phyloP scores from a whole-genome alignment of 129 eudicot species.

The Glebionis coronaria region DNA sequence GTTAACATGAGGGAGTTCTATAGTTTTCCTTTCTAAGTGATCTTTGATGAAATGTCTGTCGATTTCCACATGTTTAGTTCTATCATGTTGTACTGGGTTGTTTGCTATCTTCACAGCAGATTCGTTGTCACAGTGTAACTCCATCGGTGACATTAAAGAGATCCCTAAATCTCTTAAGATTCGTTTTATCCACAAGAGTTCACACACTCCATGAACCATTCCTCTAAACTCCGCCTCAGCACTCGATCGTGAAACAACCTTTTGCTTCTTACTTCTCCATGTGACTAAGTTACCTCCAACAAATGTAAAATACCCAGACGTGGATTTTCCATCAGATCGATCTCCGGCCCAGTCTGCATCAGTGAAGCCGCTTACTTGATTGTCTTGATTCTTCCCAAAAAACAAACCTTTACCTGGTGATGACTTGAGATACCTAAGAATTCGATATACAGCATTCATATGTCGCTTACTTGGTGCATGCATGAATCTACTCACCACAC shows the following conservation, averaged over 20 bases:
- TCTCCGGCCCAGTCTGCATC: too few relatives aligned
- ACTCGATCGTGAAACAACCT: not conserved
- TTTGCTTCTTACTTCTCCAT: slow-evolving; percentile 5
- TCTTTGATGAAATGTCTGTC: too few relatives aligned
- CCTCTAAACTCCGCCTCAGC: not conserved
- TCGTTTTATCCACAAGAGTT: not conserved
- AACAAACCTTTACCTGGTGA: not conserved
- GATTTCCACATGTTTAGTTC: too few relatives aligned
- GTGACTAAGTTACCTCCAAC: not conserved
- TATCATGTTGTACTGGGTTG: too few relatives aligned
- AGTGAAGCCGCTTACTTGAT: not conserved
- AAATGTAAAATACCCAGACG: not conserved
- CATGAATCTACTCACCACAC: not conserved
- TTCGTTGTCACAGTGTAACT: too few relatives aligned
- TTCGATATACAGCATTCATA: not conserved
- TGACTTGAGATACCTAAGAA: not conserved
- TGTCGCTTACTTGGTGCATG: not conserved
- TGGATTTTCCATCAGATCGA: too few relatives aligned
- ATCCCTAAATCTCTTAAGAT: not conserved
- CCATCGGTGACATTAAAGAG: too few relatives aligned
- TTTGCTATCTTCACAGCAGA: too few relatives aligned
- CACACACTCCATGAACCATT: not conserved
- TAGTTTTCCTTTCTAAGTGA: too few relatives aligned
- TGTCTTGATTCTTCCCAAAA: not conserved
- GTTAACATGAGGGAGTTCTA: too few relatives aligned